phyloP scores from a whole-genome alignment of 176 grass and related monocot species.

The Rhipidocladum racemiflorum region DNA sequence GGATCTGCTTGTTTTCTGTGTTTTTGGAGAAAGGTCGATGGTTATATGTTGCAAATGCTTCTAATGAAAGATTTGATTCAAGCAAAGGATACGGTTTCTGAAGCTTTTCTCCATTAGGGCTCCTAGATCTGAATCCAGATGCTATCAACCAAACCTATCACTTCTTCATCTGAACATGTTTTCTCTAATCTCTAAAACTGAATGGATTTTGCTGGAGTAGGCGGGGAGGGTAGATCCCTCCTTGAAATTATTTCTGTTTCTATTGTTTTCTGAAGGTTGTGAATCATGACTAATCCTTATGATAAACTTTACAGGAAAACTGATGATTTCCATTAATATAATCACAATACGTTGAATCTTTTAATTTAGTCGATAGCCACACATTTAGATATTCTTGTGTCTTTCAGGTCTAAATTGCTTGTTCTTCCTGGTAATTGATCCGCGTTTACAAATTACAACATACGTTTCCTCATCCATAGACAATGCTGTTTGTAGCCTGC shows the following conservation, averaged over 20 bases:
- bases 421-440: neutral
- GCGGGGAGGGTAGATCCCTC: neutral
- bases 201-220: neutral
- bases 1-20: neutral
- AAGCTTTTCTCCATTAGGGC: neutral
- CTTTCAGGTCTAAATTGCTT: neutral
- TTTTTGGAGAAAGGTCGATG: neutral
- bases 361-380: neutral
- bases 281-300: neutral
- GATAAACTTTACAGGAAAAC: neutral
- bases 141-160: neutral
- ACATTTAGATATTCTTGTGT: neutral
- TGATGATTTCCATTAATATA: neutral
- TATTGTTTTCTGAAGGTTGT: neutral
- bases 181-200: neutral
- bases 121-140: neutral
- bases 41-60: neutral
- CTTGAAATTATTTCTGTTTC: neutral
- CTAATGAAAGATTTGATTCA: neutral
- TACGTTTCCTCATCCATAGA: neutral
- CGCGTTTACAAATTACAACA: neutral
- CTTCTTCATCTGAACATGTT: neutral
- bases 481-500: neutral
- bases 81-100: neutral
- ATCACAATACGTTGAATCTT: neutral